Base-by-base conservation (phyloP, 1,139 yeast species). In the Lodderomyces oxycetoniae region DNA sequence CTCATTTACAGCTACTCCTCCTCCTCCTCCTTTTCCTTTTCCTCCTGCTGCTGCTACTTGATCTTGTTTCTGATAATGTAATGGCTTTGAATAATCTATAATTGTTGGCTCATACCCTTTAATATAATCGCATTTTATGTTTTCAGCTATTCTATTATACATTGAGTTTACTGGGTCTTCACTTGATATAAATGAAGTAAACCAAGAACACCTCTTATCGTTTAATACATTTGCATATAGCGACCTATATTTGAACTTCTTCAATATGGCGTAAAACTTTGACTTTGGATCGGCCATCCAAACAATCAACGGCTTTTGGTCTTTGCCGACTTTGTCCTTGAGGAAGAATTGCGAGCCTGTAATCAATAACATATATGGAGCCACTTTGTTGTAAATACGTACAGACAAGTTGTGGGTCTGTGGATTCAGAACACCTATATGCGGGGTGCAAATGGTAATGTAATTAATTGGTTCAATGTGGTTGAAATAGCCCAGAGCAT, bases 161-260 rank as follows among this genome's bases (percentile, higher is more conserved):
- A 63, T 53, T 6, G 69, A 61, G 28, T 58, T 48, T 49, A 71
- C 84, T 1, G 93, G 93, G 49, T 86, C 93, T 14, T 61, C 59
- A 8, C 61, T 50, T 2, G 83, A 73, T 21, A 83, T 81, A 2
- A 84, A 83, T 0, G 94, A 68, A 0, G 95, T 85, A 69, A 83
- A 85, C 80, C 86, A 86, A 20, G 84, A 73, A 4, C 93, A 79
- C 45, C 95, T 71, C 46, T 77, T 79, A 57, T 86, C 95, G 44
- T 85, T 83, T 39, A 82, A 71, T 27, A 81, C 70, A 54, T 86
- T 86, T 4, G 91, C 83, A 50, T 86, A 86, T 36, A 85, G 56
- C 2, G 78, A 55, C 35, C 68, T 63, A 41, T 72, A 52, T 37
- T 66, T 60, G 57, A 86, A 86, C 24, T 42, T 37, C 21, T 61